These are phyloP conservation scores for Claviceps africana DNA, from an alignment of 2,329 filamentous ascomycete species.

Conservation along the genomic window DNA sequence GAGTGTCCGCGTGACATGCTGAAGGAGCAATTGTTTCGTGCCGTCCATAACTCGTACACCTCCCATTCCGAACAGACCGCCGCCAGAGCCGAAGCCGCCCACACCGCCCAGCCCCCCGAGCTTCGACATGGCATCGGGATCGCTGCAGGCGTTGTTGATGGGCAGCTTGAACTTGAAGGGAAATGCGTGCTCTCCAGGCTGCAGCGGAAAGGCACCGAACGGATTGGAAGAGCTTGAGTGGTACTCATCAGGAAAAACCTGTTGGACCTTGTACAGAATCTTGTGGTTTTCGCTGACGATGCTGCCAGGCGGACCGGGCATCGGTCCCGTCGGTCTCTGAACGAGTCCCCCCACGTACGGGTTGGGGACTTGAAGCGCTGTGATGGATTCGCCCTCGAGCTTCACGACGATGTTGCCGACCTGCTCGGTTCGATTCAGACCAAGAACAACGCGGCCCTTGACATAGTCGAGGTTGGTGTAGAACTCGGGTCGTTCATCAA, in stretches of 20 bases:
- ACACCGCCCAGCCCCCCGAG: constrained; percentile 39
- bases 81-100: constrained; percentile 33
- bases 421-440: constrained; percentile 50
- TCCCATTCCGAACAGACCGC: constrained; percentile 32
- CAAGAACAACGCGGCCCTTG: constrained; percentile 44
- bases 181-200: constrained; percentile 59
- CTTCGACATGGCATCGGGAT: constrained; percentile 37
- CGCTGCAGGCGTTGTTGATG: constrained; percentile 60
- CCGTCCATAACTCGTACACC: constrained; percentile 49
- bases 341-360: constrained; percentile 29
- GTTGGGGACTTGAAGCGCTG: constrained; percentile 42
- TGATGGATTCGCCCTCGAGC: constrained; percentile 66
- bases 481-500: constrained; percentile 54
- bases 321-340: constrained; percentile 13
- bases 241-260: constrained; percentile 54
- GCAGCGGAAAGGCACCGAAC: constrained; percentile 42
- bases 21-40: constrained; percentile 45
- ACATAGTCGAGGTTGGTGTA: constrained; percentile 71
- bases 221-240: constrained; percentile 24
- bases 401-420: constrained; percentile 67
- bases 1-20: constrained; percentile 71
- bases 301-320: constrained; percentile 24
- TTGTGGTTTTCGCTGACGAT: constrained; percentile 49
- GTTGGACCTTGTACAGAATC: constrained; percentile 59
- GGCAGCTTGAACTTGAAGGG: constrained; percentile 66